Evolutionary conservation across 352 stramenopile species (phyloP), one percentile per base, ranked within the genome.

Genomic region (Globisporangium emineosum): DNA sequence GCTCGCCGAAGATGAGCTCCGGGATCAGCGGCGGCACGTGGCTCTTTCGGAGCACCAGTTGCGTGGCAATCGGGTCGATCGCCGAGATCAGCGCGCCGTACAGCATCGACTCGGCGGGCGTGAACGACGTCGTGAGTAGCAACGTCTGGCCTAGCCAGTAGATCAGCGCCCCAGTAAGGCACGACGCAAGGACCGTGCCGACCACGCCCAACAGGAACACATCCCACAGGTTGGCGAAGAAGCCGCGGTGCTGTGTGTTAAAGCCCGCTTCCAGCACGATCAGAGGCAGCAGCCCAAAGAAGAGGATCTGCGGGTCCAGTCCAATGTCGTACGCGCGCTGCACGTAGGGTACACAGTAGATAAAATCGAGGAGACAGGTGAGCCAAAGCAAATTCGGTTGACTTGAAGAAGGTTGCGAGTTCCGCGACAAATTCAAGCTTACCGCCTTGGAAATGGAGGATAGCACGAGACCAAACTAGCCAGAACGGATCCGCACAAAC

Each of bases 1-100:
- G 92, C 70, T 98, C 92, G 53, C 94, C 93, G 72, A 98, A 98
- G 5, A 98, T 82, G 33, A 98, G 73, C 62, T 98, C 98, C 64
- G 98, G 98, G 4, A 98, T 75, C 45, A 91, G 71, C 9, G 91
- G 78, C 19, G 83, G 82, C 6, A 79, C 82, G 32, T 77, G 60
- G 45, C 76, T 79, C 53, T 92, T 93, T 61, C 95, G 90, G 73
- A 98, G 97, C n/a, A 97, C 88, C 2, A 93, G 67, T 40, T 98
- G 71, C 29, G 90, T 97, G 15, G 90, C 88, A 32, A 98, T 91
- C 19, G 94, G 90, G 73, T 98, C 93, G 35, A 97, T 97, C 6
- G 91, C 88, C 30, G 83, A 94, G 62, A 98, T 94, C 21, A 98
- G 76, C 17, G 90, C 83, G 37, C 91, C 91, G 68, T 97, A 98